Conservation (phyloP, 2,329 filamentous ascomycete species). For the Cladorrhinum sp. region DNA sequence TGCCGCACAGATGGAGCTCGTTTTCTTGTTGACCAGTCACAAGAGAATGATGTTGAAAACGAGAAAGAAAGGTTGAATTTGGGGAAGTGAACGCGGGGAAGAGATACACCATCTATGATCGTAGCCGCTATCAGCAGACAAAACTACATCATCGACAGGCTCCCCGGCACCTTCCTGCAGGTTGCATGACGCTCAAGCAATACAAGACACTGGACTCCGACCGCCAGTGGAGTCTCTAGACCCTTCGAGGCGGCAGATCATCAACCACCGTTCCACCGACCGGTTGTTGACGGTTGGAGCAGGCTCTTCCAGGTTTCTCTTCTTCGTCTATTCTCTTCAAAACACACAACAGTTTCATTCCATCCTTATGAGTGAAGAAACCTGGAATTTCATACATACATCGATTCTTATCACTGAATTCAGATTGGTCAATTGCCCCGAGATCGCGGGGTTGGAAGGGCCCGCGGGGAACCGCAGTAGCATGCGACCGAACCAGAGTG, state of each 20-base stretch:
- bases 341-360: background rate
- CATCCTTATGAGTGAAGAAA: background rate
- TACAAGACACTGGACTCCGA: background rate
- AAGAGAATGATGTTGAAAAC: background rate
- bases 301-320: background rate
- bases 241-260: slow-evolving; percentile 6
- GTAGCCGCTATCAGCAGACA: background rate
- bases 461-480: too few species aligned
- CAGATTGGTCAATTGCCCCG: background rate
- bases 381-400: too few species aligned
- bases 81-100: background rate
- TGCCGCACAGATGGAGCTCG: background rate
- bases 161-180: slow-evolving; percentile 1
- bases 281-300: background rate
- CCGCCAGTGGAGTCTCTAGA: background rate
- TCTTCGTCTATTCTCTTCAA: background rate
- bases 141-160: slow-evolving; percentile 8
- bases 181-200: background rate
- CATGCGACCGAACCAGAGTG: background rate
- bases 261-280: background rate
- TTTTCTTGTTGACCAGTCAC: background rate
- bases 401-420: too few species aligned
- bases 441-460: background rate
- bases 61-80: background rate
- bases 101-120: too few species aligned